Evolutionary conservation across 768 basidiomycete genomes (phyloP), one percentile per base, ranked within the genome.

Genomic region (Rhizopogon vinicolor): DNA sequence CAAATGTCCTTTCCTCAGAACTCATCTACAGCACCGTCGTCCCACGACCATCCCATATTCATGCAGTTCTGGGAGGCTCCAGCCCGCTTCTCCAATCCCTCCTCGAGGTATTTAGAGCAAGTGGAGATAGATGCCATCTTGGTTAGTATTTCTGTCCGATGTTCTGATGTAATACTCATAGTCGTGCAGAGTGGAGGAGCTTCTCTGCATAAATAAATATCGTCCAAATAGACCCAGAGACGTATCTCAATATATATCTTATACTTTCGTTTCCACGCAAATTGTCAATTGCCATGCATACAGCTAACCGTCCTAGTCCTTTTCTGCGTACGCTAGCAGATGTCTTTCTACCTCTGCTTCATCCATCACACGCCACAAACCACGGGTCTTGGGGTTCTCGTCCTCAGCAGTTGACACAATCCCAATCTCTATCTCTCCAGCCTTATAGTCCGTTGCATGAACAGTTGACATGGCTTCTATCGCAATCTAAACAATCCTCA

Each of bases 391-490:
- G 56, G 73, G 73, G 57, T 79, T 74, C 67, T 96, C 93, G 16
- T 89, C 88, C 7, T 84, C 78, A 37, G 81, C 79, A 1, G 78
- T 79, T 28, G 93, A 96, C 19, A 92, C 88, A 52, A 98, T 89
- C 0, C 93, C 96, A 60, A 99, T 91, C 71, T 99, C 97, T 64
- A 98, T 91, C 72, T 98, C 97, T 9, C 85, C 86, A 0, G 92
- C 78, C 72, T 98, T 99, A 77, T 93, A 97, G 68, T 99, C 97
- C 2, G 94, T 97, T 40, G 93, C 86, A 64, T 96, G 91, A 25
- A 98, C 93, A 0, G 85, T 89, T 44, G 93, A 95, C 78, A 98
- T 91, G 12, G 87, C 85, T 70, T 98, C 95, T 52, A 98, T 95
- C 0, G 93, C 95, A 74, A 95, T 82, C 93, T 96, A 61, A 28